Evolutionary conservation across 805 yeast species (phyloP).

Genomic region (Metschnikowia arizonensis): DNA sequence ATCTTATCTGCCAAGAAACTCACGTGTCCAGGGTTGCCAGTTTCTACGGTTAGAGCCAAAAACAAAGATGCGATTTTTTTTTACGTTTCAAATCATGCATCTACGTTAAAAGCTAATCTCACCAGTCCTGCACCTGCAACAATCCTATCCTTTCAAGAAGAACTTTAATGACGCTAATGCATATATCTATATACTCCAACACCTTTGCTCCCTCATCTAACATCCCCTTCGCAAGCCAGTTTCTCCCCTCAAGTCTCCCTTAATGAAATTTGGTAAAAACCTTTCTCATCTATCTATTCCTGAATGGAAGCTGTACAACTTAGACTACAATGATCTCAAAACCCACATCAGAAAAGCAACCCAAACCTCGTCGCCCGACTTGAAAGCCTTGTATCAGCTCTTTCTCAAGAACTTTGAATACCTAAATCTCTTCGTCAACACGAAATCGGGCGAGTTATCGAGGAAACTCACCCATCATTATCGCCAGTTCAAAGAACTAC

Average conservation of each 20-base stretch:
- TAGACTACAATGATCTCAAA: constrained; percentile 79
- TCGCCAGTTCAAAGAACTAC: constrained; percentile 17
- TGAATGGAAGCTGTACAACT: constrained; percentile 81
- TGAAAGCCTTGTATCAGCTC: constrained; percentile 33
- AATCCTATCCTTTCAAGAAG: not conserved
- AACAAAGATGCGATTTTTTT: too few species aligned
- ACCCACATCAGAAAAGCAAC: constrained; percentile 59
- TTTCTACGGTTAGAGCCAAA: not conserved
- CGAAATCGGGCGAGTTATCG: constrained; percentile 63
- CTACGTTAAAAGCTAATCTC: not conserved
- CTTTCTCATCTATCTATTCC: constrained; percentile 72
- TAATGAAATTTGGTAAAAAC: constrained; percentile 85
- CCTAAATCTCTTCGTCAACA: constrained; percentile 57
- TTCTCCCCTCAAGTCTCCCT: not conserved
- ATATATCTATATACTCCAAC: not conserved
- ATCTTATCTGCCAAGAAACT: too few species aligned
- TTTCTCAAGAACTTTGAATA: constrained; percentile 59
- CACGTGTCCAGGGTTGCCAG: not conserved
- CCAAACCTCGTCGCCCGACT: constrained; percentile 18
- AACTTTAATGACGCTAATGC: not conserved
- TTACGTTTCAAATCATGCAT: not conserved
- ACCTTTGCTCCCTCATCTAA: not conserved
- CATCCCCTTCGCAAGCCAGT: not conserved
- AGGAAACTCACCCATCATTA: constrained; percentile 40
- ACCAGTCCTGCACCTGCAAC: not conserved